phyloP scores from a whole-genome alignment of 805 yeast genomes.

The Barnettozyma sucrosica region DNA sequence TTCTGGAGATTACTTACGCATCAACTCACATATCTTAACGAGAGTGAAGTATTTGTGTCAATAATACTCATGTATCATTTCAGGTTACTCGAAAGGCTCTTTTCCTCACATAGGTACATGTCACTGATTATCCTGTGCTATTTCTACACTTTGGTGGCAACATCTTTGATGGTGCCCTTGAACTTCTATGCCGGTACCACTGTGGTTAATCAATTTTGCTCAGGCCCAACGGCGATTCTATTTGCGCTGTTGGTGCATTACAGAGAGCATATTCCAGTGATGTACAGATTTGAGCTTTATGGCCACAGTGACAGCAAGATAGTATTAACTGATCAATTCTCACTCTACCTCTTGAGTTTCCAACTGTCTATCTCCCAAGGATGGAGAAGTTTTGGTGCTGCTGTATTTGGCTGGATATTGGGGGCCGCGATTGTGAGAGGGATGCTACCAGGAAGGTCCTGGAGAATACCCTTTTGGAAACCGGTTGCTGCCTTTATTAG shows the following conservation, averaged over 20 bases:
- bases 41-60: slow-evolving; percentile 32
- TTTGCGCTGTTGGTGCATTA: slow-evolving; percentile 33
- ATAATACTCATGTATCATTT: slow-evolving; percentile 33
- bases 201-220: slow-evolving; percentile 13
- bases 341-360: slow-evolving; percentile 28
- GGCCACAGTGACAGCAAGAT: slow-evolving; percentile 15
- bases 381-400: slow-evolving; percentile 24
- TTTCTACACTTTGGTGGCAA: slow-evolving; percentile 13
- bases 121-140: slow-evolving; percentile 17
- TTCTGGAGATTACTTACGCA: slow-evolving; percentile 25
- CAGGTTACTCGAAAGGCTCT: slow-evolving; percentile 33
- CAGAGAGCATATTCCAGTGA: slow-evolving; percentile 33
- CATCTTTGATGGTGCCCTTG: slow-evolving; percentile 10
- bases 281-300: slow-evolving; percentile 31
- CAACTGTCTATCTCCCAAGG: slow-evolving; percentile 31
- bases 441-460: slow-evolving; percentile 33
- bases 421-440: slow-evolving; percentile 32
- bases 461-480: slow-evolving; percentile 33
- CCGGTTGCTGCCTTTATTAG: not conserved
- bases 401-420: slow-evolving; percentile 31
- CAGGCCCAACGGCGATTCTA: slow-evolving; percentile 32
- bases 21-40: slow-evolving; percentile 23
- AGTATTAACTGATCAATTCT: slow-evolving; percentile 29
- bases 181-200: slow-evolving; percentile 18
- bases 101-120: slow-evolving; percentile 32